phyloP scores from a whole-genome alignment of 2,329 filamentous ascomycete species.

The Diaporthe vaccinii region DNA sequence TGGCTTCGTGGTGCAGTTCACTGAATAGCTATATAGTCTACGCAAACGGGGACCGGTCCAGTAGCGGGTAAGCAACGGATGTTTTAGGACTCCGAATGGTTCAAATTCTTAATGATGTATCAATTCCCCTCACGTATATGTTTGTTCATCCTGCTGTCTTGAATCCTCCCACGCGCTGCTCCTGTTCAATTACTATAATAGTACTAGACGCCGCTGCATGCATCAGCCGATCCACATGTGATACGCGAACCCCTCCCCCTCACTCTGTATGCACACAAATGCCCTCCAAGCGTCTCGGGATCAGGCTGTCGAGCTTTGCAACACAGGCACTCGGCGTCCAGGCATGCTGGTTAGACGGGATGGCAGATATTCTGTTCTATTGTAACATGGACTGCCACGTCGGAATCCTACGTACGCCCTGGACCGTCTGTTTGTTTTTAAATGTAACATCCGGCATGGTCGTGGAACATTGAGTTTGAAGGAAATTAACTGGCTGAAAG shows the following conservation, averaged over 20 bases:
- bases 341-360: no score
- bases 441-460: no score
- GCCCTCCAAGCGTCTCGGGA: no score
- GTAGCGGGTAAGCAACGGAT: neutral
- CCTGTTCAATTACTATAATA: neutral
- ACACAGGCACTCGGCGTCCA: no score
- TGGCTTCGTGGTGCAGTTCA: neutral
- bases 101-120: neutral
- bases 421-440: no score
- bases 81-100: neutral
- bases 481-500: no score
- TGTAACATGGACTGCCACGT: no score
- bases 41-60: no score
- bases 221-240: neutral
- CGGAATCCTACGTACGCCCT: no score
- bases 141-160: neutral
- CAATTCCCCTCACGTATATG: neutral
- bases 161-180: neutral
- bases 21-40: neutral
- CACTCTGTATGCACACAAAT: neutral
- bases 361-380: no score
- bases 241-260: neutral
- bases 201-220: neutral
- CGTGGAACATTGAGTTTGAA: no score
- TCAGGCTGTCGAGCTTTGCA: no score